These are phyloP conservation scores for Irineochytrium annulatum DNA, from an alignment of 192 early-diverging fungal genomes.

Conservation along the genomic window DNA sequence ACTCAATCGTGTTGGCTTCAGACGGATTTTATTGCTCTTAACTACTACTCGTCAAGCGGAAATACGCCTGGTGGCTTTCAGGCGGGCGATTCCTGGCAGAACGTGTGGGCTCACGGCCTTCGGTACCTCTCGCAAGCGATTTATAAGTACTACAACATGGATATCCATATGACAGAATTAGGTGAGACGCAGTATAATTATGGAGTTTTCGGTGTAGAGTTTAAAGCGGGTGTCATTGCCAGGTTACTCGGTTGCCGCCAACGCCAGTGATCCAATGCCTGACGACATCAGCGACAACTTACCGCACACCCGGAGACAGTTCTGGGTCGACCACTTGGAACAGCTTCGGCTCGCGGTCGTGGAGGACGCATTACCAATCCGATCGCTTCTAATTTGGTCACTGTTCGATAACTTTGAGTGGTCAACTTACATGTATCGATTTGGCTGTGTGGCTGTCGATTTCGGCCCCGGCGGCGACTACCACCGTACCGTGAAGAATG, in stretches of 20 bases:
- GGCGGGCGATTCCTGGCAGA: slow-evolving; percentile 7
- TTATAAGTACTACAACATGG: slow-evolving; percentile 16
- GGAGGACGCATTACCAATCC: not conserved
- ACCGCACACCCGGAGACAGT: not conserved
- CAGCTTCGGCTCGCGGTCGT: not conserved
- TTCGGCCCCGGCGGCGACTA: no score
- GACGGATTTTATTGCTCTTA: slow-evolving; percentile 40
- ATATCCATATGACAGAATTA: slow-evolving; percentile 18
- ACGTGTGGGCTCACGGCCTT: slow-evolving; percentile 3
- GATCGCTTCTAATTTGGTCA: slow-evolving; percentile 1
- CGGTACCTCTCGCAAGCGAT: slow-evolving; percentile 2
- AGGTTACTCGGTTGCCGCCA: not conserved
- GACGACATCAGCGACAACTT: not conserved
- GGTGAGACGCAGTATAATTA: not conserved
- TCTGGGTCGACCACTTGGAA: slow-evolving; percentile 3
- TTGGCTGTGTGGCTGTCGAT: not conserved
- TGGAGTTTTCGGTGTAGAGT: not conserved
- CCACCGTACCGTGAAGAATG: not conserved
- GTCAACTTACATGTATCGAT: not conserved
- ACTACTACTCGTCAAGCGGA: slow-evolving; percentile 34
- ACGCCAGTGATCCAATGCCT: not conserved
- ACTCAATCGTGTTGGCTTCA: no score
- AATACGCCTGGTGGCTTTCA: not conserved
- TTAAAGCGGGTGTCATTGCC: not conserved
- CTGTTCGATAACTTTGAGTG: slow-evolving; percentile 14